Base-by-base conservation (phyloP, 257 asterid species). In the Scutellaria barbata region DNA sequence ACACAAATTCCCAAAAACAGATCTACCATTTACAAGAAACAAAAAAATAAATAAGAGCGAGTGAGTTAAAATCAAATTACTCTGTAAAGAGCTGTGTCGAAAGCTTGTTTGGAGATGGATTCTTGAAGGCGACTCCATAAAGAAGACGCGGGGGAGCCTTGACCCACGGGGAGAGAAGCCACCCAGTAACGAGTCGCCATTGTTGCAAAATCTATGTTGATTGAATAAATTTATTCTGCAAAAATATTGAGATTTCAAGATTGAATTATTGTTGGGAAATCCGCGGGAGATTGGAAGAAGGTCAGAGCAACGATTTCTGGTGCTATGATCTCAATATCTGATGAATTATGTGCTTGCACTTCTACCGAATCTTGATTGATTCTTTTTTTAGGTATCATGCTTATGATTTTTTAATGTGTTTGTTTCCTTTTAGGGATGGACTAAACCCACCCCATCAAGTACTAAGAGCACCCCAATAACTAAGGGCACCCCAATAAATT, bases 131-230 rank as follows among this genome's bases (percentile, higher is more conserved):
- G 88, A 71, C 90, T 85, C 99, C 99, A 91, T 0, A 84, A 69
- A 50, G 96, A 76, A 17, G 95, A 85, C 7, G 89, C 54, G 16
- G 89, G 75, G 9, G 96, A 79, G 76, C 81, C 84, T 77, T 79
- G 84, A 30, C 81, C 92, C 10, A 84, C 87, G 63, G 98, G 92
- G 59, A 94, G 98, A 54, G 99, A 94, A 9, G 84, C 96, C 74
- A 80, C 90, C 99, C 99, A 94, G 73, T 94, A 92, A 37, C 98
- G 88, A 57, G 95, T 91, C 77, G 99, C 88, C 99, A 95, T 95
- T 71, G 68, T 13, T 43, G 73, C 48, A 20, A 50, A 74, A 5
- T 56, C 50, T 10, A 10, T 64, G 42, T 48, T 25, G 75, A 7
- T 22, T 47, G 10, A 55, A 58, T 75, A 51, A 75, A 30, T 77